A percentile compares a stretch with the other conserved stretches of the same genome.
These are phyloP conservation scores for Cyanidiococcus yangmingshanensis DNA, from an alignment of 23 red algal species.

Conservation along the genomic window DNA sequence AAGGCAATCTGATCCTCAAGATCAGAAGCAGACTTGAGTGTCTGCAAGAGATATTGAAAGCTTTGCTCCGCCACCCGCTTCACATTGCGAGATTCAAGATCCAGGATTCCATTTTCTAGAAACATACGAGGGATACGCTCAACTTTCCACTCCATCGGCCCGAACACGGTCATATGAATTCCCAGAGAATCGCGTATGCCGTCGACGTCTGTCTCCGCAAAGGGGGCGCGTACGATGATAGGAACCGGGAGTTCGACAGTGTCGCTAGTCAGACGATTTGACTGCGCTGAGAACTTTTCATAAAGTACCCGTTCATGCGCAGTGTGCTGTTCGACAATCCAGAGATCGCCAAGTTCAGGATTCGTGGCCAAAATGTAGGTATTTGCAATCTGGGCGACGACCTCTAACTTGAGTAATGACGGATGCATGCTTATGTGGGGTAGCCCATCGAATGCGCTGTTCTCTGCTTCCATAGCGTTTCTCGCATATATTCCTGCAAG, in stretches of 20 bases:
- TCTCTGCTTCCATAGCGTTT: neutral
- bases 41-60: neutral
- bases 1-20: neutral
- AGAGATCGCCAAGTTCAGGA: conserved; percentile 25
- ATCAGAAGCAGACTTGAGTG: neutral
- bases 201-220: neutral
- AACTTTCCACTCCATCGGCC: neutral
- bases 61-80: neutral
- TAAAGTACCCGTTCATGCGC: conserved; percentile 52
- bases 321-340: conserved; percentile 53
- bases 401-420: neutral
- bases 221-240: neutral
- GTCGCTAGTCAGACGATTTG: neutral
- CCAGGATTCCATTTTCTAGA: neutral
- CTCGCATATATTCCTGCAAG: conserved; percentile 1
- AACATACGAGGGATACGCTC: neutral
- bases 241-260: neutral
- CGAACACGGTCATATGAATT: neutral
- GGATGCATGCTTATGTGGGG: neutral
- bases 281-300: conserved; percentile 29
- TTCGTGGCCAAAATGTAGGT: conserved; percentile 55
- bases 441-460: neutral
- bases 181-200: neutral
- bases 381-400: conserved; percentile 32
- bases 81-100: neutral